Base-by-base conservation (phyloP, 202 grass and related monocot species). In the Elaeis oleifera region DNA sequence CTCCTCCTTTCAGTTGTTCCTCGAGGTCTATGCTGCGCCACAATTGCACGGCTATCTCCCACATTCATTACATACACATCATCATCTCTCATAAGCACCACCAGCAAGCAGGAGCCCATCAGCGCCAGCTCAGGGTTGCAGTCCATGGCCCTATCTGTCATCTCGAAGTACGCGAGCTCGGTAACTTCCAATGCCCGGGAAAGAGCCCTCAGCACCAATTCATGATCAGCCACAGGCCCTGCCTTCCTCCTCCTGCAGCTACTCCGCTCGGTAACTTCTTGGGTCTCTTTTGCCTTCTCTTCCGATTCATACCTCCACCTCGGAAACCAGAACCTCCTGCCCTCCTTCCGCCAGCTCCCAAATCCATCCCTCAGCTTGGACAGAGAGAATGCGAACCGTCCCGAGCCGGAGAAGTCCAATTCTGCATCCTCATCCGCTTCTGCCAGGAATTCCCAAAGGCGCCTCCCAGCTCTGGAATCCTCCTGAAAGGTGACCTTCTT, bases 31-130 rank as follows among this genome's bases (percentile, higher is more conserved):
- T 69, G 69, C 65, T 88, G 90, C 1, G 80, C 90, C 51, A 90
- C 79, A 56, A 95, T 53, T 54, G 86, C 86, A 5, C 90, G 81
- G 74, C 90, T 95, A 52, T 95, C 90, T 58, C 90, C 90, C 58
- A 95, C 80, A 80, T 95, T 95, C 90, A 95, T 95, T 14, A 95
- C 90, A 75, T 95, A 95, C 28, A 95, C 83, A 39, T 95, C 76
- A 26, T 95, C 86, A 23, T 90, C 90, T 59, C 86, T 90, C 61
- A 95, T 70, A 59, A 95, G 74, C 3, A 71, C 75, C 64, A 84
- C 90, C 16, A 95, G 90, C 75, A 90, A 64, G 65, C 90, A 95
- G 0, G 90, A 89, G 36, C 90, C 90, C 6, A 80, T 95, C 61
- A 95, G 76, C 0, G 90, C 90, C 17, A 95, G 62, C 69, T 95